A percentile compares a stretch with the other conserved stretches of the same genome.
These are phyloP conservation scores for Periglandula ipomoeae DNA, from an alignment of 2,329 filamentous ascomycete species.

Conservation along the genomic window DNA sequence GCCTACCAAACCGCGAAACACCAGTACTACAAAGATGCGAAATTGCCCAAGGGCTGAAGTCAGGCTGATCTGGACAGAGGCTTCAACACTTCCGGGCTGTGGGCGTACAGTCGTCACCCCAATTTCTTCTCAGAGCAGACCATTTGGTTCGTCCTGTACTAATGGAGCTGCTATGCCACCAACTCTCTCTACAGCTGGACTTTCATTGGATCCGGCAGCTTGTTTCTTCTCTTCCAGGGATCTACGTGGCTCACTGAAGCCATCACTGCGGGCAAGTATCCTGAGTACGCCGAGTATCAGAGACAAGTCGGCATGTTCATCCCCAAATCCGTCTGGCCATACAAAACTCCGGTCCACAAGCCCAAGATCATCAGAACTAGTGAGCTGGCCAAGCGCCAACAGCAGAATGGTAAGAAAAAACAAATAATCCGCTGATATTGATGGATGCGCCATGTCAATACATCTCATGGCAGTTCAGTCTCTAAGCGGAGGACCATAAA, in stretches of 20 bases:
- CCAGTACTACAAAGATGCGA: slow-evolving; percentile 62
- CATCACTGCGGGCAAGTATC: slow-evolving; percentile 74
- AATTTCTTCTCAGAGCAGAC: slow-evolving; percentile 91
- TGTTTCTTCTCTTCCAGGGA: slow-evolving; percentile 77
- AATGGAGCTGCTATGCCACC: slow-evolving; percentile 74
- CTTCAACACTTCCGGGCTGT: slow-evolving; percentile 77
- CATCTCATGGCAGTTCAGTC: not conserved
- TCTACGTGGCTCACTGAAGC: slow-evolving; percentile 83
- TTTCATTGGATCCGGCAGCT: slow-evolving; percentile 55
- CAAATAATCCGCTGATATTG: slow-evolving; percentile 12
- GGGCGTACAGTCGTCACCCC: slow-evolving; percentile 82
- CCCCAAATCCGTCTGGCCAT: slow-evolving; percentile 44
- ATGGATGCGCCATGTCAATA: not conserved
- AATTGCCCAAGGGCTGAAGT: slow-evolving; percentile 55
- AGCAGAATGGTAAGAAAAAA: slow-evolving; percentile 30
- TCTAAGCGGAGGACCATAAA: not conserved
- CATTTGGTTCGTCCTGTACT: slow-evolving; percentile 81
- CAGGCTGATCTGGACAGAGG: slow-evolving; percentile 79
- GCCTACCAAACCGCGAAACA: slow-evolving; percentile 76
- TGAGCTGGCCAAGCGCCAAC: slow-evolving; percentile 37
- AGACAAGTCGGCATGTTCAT: slow-evolving; percentile 74
- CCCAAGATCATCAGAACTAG: slow-evolving; percentile 42
- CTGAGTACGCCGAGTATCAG: slow-evolving; percentile 81
- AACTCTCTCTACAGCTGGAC: slow-evolving; percentile 71
- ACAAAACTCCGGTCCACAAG: slow-evolving; percentile 26